These are phyloP conservation scores for Calocybe indica DNA, from an alignment of 768 basidiomycete species.

Conservation along the genomic window DNA sequence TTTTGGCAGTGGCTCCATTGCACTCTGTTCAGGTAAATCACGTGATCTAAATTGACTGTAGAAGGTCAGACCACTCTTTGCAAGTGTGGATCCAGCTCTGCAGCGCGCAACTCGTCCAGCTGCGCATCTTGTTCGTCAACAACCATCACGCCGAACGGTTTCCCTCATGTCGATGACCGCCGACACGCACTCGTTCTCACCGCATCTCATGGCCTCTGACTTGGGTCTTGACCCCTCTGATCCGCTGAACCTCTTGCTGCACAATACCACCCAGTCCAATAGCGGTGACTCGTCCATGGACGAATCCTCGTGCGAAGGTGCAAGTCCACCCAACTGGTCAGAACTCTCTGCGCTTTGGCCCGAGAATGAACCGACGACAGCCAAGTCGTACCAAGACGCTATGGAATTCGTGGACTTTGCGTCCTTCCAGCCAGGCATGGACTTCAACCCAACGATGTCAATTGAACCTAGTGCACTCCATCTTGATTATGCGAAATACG, in stretches of 20 bases:
- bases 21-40: no score
- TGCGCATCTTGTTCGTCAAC: no score
- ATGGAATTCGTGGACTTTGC: slow-evolving; percentile 36
- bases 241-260: slow-evolving; percentile 53
- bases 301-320: slow-evolving; percentile 20
- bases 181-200: slow-evolving; percentile 18
- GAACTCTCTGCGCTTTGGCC: slow-evolving; percentile 47
- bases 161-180: no score
- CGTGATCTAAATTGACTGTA: no score
- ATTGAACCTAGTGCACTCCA: slow-evolving; percentile 65
- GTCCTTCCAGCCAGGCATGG: slow-evolving; percentile 49
- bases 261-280: slow-evolving; percentile 29
- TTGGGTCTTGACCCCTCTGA: slow-evolving; percentile 49
- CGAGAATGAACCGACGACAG: slow-evolving; percentile 20
- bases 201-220: slow-evolving; percentile 30
- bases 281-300: slow-evolving; percentile 28
- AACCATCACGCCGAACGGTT: no score
- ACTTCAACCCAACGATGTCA: slow-evolving; percentile 51
- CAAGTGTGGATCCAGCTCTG: no score
- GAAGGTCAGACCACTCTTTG: no score
- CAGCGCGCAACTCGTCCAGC: no score
- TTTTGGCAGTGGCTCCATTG: no score
- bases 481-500: neutral
- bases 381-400: slow-evolving; percentile 32
- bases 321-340: slow-evolving; percentile 46